These are phyloP conservation scores for Epichloe amarillans DNA, from an alignment of 2,329 filamentous ascomycete genomes.

Conservation along the genomic window DNA sequence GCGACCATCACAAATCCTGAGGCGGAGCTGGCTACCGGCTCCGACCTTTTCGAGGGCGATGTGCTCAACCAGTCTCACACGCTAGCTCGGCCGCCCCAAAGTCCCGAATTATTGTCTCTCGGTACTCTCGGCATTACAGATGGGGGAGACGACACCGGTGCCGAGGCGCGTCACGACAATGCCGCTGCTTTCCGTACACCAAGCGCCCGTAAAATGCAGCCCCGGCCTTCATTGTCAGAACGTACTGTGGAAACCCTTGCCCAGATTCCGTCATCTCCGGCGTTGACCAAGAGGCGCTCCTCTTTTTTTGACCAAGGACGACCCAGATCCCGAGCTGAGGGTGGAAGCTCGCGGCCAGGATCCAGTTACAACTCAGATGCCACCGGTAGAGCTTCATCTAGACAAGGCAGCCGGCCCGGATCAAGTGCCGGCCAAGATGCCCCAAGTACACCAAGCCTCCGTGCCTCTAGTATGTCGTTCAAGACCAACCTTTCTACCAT, in stretches of 20 bases:
- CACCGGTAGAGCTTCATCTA: slow-evolving; percentile 37
- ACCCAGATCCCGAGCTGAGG: slow-evolving; percentile 35
- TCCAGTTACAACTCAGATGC: slow-evolving; percentile 50
- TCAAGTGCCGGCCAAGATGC: slow-evolving; percentile 39
- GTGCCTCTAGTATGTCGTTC: slow-evolving; percentile 30
- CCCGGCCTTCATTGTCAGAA: slow-evolving; percentile 56
- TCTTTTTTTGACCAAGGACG: slow-evolving; percentile 59
- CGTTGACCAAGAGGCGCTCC: slow-evolving; percentile 50
- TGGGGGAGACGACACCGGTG: background rate
- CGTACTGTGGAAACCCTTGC: slow-evolving; percentile 77
- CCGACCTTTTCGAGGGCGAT: background rate
- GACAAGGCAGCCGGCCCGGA: slow-evolving; percentile 39
- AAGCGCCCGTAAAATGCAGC: slow-evolving; percentile 12
- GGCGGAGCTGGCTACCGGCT: background rate
- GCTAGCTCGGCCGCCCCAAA: background rate
- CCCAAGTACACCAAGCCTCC: slow-evolving; percentile 22
- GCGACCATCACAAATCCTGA: background rate
- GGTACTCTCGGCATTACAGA: background rate
- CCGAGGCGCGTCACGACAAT: slow-evolving; percentile 7
- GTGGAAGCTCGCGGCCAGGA: slow-evolving; percentile 33
- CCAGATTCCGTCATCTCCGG: slow-evolving; percentile 65
- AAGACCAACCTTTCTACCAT: slow-evolving; percentile 29
- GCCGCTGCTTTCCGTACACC: slow-evolving; percentile 8
- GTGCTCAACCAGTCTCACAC: background rate
- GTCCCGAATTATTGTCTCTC: background rate